phyloP scores from a whole-genome alignment of 225 moss, liverwort and hornwort genomes.

The Anthoceros angustus region DNA sequence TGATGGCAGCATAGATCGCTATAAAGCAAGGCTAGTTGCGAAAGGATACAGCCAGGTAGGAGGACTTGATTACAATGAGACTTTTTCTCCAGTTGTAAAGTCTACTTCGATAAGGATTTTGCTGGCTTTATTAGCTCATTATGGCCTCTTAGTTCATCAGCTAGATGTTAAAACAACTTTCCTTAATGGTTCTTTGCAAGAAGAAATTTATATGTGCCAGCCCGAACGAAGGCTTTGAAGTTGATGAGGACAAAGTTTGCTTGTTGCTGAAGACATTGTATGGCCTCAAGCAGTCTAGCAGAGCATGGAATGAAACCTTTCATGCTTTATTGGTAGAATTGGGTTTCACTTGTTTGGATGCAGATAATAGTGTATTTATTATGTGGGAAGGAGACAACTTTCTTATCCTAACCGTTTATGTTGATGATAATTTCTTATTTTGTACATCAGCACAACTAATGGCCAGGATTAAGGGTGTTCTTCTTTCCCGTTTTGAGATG shows the following conservation, averaged over 20 bases:
- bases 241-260: not conserved
- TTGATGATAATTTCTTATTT: slow-evolving; percentile 5
- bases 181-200: not conserved
- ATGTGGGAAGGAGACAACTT: not conserved
- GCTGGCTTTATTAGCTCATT: not conserved
- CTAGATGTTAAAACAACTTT: not conserved
- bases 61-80: too few relatives aligned
- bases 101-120: not conserved
- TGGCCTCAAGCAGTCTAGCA: slow-evolving; percentile 5
- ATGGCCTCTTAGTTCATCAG: not conserved
- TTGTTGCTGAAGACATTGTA: slow-evolving; percentile 9
- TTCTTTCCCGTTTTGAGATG: too few relatives aligned
- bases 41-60: too few relatives aligned
- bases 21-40: not conserved
- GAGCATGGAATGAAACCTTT: slow-evolving; percentile 6
- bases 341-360: slow-evolving; percentile 5
- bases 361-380: slow-evolving; percentile 4
- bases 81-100: not conserved
- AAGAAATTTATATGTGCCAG: not conserved
- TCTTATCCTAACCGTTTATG: too few relatives aligned
- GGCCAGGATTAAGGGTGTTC: not conserved
- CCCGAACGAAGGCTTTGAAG: not conserved
- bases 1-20: not conserved
- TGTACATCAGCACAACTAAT: not conserved
- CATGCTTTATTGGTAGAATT: not conserved